These are phyloP conservation scores for Ulmus americana DNA, from an alignment of 331 rosid species.

Conservation along the genomic window DNA sequence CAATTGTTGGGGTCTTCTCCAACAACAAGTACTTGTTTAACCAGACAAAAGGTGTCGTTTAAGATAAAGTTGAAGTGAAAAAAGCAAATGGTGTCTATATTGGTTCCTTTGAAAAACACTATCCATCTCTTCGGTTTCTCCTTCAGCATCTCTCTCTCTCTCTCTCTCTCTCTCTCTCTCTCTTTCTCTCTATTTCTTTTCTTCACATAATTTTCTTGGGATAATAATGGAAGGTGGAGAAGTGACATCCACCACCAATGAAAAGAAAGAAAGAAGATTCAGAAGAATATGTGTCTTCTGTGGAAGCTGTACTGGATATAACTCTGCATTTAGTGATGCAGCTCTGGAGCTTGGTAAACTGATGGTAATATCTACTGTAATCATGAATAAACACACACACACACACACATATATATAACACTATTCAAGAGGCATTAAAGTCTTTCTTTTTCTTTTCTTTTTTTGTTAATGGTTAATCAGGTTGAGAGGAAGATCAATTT, in stretches of 20 bases:
- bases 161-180: not conserved
- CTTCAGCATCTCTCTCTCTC: not conserved
- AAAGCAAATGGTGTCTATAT: conserved; percentile 12
- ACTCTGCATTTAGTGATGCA: conserved; percentile 50
- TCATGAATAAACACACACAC: not conserved
- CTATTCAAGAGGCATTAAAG: no score
- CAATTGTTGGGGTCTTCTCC: conserved; percentile 28
- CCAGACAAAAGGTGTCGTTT: conserved; percentile 29
- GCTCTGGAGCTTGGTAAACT: conserved; percentile 51
- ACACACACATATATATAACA: not conserved
- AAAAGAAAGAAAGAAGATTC: conserved; percentile 32
- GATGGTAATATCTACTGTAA: conserved; percentile 31
- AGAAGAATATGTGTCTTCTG: conserved; percentile 60
- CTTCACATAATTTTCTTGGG: not conserved
- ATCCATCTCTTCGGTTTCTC: not conserved
- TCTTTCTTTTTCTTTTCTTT: no score
- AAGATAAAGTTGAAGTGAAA: conserved; percentile 18
- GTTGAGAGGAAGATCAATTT: conserved; percentile 50
- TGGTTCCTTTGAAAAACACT: conserved; percentile 3
- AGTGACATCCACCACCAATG: conserved; percentile 24
- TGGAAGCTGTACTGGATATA: conserved; percentile 55
- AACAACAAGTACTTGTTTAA: conserved; percentile 32
- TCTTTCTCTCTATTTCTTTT: not conserved
- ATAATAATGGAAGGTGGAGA: conserved; percentile 35
- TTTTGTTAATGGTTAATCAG: conserved; percentile 22